Evolutionary conservation across 1,284 basidiomycete genomes (phyloP).

Genomic region (Malassezia restricta): DNA sequence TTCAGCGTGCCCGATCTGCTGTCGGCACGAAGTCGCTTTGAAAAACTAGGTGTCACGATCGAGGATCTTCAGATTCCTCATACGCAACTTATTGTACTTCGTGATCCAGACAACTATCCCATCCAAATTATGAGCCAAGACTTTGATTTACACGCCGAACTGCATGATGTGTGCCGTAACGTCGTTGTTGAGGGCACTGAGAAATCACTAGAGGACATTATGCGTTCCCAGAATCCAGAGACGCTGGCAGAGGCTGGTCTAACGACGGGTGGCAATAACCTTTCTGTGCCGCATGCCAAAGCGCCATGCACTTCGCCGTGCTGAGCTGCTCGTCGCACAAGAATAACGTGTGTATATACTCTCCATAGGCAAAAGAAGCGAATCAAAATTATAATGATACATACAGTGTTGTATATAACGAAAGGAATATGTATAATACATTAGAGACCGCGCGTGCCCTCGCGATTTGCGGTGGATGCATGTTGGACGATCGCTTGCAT

Average conservation of each 20-base stretch:
- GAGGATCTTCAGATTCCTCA: constrained; percentile 13
- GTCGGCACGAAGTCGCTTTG: constrained; percentile 13
- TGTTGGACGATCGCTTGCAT: no score
- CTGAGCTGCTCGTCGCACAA: neutral
- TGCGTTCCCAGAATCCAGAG: neutral
- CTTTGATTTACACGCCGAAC: constrained; percentile 51
- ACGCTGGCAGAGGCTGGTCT: constrained; percentile 11
- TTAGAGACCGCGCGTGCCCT: no score
- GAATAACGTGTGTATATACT: no score
- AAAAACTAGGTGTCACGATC: constrained; percentile 10
- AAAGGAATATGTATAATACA: no score
- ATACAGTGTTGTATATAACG: no score
- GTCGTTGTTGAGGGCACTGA: constrained; percentile 6
- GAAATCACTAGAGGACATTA: constrained; percentile 1
- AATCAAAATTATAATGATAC: no score
- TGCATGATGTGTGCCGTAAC: constrained; percentile 6
- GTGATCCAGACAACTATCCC: constrained; percentile 18
- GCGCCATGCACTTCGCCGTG: neutral
- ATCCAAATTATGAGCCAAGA: constrained; percentile 18
- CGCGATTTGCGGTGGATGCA: no score
- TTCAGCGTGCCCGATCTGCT: constrained; percentile 17
- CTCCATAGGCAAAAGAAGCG: no score
- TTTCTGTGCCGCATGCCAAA: neutral
- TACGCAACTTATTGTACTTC: constrained; percentile 12
- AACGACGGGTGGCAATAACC: neutral